A percentile compares a stretch with the other conserved stretches of the same genome.
These are phyloP conservation scores for Melanogaster broomeanus DNA, from an alignment of 768 basidiomycete genomes.

Conservation along the genomic window DNA sequence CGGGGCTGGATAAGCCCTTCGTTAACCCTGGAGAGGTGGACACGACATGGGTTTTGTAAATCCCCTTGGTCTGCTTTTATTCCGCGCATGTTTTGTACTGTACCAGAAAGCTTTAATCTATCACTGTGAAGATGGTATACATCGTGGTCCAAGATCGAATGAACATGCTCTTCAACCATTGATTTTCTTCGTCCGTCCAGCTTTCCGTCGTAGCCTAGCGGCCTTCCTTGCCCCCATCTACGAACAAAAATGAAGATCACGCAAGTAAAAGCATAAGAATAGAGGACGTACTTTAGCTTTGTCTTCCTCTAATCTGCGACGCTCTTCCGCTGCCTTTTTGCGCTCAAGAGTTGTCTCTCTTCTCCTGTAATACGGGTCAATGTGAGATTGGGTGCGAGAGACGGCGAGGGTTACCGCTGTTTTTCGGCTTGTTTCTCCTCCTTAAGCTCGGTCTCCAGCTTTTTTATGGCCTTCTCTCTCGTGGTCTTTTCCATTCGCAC, in stretches of 20 bases:
- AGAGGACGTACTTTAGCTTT: conserved; percentile 24
- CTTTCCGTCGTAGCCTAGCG: conserved; percentile 68
- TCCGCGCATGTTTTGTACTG: neutral
- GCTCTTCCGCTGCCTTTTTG: conserved; percentile 73
- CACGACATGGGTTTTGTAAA: conserved; percentile 71
- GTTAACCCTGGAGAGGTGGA: conserved; percentile 77
- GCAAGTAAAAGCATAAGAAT: neutral
- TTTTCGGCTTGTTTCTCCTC: conserved; percentile 75
- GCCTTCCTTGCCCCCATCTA: conserved; percentile 85
- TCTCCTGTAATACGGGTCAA: conserved; percentile 43
- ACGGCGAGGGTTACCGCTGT: conserved; percentile 46
- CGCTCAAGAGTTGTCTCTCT: conserved; percentile 70
- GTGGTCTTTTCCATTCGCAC: conserved; percentile 70
- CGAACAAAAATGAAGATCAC: conserved; percentile 2
- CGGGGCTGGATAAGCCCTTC: conserved; percentile 85
- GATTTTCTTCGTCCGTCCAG: conserved; percentile 79
- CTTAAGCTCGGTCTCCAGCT: conserved; percentile 70
- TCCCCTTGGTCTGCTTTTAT: neutral
- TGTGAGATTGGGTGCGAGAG: neutral
- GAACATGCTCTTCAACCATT: conserved; percentile 53
- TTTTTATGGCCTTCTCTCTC: conserved; percentile 69
- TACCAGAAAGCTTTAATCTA: conserved; percentile 11
- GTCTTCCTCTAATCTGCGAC: conserved; percentile 51
- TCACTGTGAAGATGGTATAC: neutral
- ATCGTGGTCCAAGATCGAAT: neutral